phyloP scores from a whole-genome alignment of 169 alveolate genomes.

The Eimeria acervulina region DNA sequence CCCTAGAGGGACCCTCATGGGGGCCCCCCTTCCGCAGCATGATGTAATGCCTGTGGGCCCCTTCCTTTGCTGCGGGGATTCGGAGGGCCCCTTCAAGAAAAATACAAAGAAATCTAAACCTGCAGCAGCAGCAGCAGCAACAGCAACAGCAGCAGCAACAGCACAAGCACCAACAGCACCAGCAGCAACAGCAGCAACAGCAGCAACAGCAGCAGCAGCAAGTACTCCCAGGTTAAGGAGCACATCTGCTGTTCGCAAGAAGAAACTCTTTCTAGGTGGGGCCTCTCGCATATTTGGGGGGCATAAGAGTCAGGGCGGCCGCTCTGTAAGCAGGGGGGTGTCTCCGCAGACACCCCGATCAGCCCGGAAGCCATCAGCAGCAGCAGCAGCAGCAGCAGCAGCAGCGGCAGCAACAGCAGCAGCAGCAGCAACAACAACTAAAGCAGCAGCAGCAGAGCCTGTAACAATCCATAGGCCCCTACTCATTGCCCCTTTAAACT shows the following conservation, averaged over 20 bases:
- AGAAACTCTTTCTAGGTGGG: slow-evolving; percentile 29
- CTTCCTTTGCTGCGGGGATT: slow-evolving; percentile 19
- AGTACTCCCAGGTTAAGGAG: background rate
- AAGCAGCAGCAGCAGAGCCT: slow-evolving; percentile 15
- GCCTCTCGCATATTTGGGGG: slow-evolving; percentile 27
- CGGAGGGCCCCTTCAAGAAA: slow-evolving; percentile 42
- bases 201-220: slow-evolving; percentile 29
- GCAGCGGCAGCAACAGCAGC: slow-evolving; percentile 25
- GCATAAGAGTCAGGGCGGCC: background rate
- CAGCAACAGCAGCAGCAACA: slow-evolving; percentile 33
- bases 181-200: slow-evolving; percentile 15
- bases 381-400: background rate
- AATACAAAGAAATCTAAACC: background rate
- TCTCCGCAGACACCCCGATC: slow-evolving; percentile 18
- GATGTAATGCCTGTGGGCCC: slow-evolving; percentile 43
- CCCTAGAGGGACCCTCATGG: background rate
- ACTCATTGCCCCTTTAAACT: background rate
- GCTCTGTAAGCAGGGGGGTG: background rate
- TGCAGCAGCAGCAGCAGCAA: slow-evolving; percentile 22
- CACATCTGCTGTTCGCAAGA: background rate
- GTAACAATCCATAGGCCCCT: background rate
- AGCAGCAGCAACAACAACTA: background rate
- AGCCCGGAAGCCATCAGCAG: too few relatives aligned
- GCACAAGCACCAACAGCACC: slow-evolving; percentile 13
- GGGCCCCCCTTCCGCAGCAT: background rate